Evolutionary conservation across 2,329 filamentous ascomycete species (phyloP), one percentile per base, ranked within the genome.

Genomic region (Amphichorda felina): DNA sequence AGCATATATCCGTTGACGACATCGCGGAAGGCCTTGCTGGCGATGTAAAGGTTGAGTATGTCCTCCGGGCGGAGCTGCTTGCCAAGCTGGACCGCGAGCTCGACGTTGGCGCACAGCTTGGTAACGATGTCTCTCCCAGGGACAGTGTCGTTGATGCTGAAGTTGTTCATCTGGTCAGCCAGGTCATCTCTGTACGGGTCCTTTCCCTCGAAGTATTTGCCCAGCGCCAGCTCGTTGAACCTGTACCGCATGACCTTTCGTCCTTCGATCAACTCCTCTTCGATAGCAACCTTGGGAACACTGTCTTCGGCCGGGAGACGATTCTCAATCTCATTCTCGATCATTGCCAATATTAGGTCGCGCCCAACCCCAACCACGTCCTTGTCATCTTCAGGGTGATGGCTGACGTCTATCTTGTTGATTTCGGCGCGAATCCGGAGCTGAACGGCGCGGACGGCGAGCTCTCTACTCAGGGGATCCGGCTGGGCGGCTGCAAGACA

Each of bases 41-140:
- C 70, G 43, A 68, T 61, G 60, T 82, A 85, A 24, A 87, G 63
- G 30, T 60, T 67, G 40, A 86, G 51, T 6, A 87, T 60, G 36
- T 79, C 74, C 11, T 57, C 48, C 1, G 72, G 55, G 7, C 54
- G 50, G 15, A 85, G 63, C 39, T 70, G 61, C 43, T 65, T 63
- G 39, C 69, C 66, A 7, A 83, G 47, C 33, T 68, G 58, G 32
- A 77, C 58, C 30, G 68, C 55, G 4, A 84, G 55, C 36, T 76
- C 70, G 4, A 66, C 52, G 42, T 59, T 59, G 32, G 54, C 54
- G 37, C 57, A 61, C 13, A 72, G 39, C 1, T 53, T 55, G 25
- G 54, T 56, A 44, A 73, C 50, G 31, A 70, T 49, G 43, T 71
- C 61, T 4, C 14, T 21, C 24, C 10, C 8, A 4, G 15, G 15